Conservation (phyloP, 2,329 filamentous ascomycete genomes). For the Fusarium dlaminii region DNA sequence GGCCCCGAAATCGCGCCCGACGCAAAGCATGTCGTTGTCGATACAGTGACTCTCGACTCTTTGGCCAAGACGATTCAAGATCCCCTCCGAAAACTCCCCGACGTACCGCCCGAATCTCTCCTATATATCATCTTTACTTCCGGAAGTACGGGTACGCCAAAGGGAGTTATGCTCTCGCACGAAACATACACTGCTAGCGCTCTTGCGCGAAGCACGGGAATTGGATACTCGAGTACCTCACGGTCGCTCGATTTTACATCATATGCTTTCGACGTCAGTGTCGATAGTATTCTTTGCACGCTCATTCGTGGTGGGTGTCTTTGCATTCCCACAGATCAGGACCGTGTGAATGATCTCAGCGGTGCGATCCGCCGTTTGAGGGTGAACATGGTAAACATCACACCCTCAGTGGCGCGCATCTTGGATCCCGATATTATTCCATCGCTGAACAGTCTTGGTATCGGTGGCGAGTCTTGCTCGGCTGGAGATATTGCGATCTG, state of each 20-base stretch:
- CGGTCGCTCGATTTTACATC: constrained; percentile 59
- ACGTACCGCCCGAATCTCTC: constrained; percentile 54
- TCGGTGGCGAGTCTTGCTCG: constrained; percentile 64
- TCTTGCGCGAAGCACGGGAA: constrained; percentile 41
- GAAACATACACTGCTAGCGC: constrained; percentile 56
- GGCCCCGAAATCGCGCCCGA: constrained; percentile 31
- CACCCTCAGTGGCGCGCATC: constrained; percentile 60
- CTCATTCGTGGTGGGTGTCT: constrained; percentile 61
- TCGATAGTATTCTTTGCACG: constrained; percentile 64
- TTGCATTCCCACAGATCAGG: constrained; percentile 64
- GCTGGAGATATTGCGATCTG: constrained; percentile 59
- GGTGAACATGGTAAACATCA: constrained; percentile 60
- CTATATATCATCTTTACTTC: constrained; percentile 72
- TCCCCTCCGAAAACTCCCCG: constrained; percentile 41
- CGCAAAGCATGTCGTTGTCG: constrained; percentile 30
- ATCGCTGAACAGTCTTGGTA: constrained; percentile 56
- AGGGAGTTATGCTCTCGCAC: constrained; percentile 66
- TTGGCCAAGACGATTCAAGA: constrained; percentile 25
- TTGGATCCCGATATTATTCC: constrained; percentile 57
- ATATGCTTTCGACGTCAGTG: constrained; percentile 64
- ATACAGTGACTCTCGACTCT: constrained; percentile 12
- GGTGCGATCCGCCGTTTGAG: constrained; percentile 55
- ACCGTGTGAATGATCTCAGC: constrained; percentile 61
- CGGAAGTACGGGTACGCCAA: constrained; percentile 70
- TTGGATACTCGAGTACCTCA: constrained; percentile 53